Evolutionary conservation across 2,329 filamentous ascomycete species (phyloP), one percentile per base, ranked within the genome.

Genomic region (Penicillium polonicum): DNA sequence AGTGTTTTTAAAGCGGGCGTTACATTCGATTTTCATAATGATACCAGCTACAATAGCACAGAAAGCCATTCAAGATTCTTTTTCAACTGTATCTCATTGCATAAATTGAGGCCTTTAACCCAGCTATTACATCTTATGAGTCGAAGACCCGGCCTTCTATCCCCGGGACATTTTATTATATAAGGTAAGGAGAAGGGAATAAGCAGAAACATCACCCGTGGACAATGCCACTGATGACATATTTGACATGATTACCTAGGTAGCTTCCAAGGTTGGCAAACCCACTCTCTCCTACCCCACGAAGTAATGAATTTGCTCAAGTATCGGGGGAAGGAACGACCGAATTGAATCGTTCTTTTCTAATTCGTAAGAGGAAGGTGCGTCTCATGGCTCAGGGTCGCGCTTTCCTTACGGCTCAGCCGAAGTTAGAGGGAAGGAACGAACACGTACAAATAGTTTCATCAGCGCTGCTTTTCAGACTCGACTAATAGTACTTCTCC

Each of bases 191-290:
- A 87, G 67, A 86, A 85, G 13, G 83, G 65, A 44, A 85, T n/a
- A n/a, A n/a, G 64, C 79, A 83, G 6, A 78, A 68, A 66, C 81
- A 85, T 75, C 79, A n/a, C n/a, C n/a, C n/a, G n/a, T n/a, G n/a
- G n/a, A 86, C 17, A 86, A 59, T 6, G 79, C 73, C 10, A 80
- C 76, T 57, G 87, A 67, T 5, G 72, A 73, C 69, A 83, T 82
- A 61, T 87, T 86, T 23, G 82, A 79, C 83, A 87, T 85, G 64
- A 86, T 85, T 0, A n/a, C n/a, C n/a, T n/a, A n/a, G n/a, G n/a
- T n/a, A n/a, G n/a, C n/a, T n/a, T n/a, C n/a, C n/a, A n/a, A n/a
- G n/a, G n/a, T 77, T 72, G 19, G 86, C 76, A 63, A 82, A 85
- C 33, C 83, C 83, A 39, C 58, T 69, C 61, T 78, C 69, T 23